Conservation (phyloP, 2,329 filamentous ascomycete genomes). For the Cladosporium sp. region DNA sequence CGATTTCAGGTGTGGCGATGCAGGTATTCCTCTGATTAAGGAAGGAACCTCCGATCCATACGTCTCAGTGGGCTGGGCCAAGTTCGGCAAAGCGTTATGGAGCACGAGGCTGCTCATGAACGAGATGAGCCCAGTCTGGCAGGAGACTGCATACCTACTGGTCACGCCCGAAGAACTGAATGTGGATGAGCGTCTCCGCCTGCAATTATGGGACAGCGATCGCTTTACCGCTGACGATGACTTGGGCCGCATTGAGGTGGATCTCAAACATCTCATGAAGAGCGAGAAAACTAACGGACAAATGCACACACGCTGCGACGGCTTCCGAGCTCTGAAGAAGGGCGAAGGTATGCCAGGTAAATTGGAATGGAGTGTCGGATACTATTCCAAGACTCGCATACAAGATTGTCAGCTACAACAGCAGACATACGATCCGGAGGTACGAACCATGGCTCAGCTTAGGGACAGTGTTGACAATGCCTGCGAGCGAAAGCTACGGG, state of each 20-base stretch:
- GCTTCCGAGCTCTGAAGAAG: slow-evolving; percentile 60
- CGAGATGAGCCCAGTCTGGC: slow-evolving; percentile 66
- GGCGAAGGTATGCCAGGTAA: slow-evolving; percentile 67
- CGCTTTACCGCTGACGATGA: slow-evolving; percentile 69
- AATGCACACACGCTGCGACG: slow-evolving; percentile 61
- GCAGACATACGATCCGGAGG: slow-evolving; percentile 56
- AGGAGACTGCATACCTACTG: slow-evolving; percentile 65
- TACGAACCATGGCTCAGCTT: slow-evolving; percentile 56
- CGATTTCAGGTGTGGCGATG: slow-evolving; percentile 69
- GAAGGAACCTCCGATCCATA: slow-evolving; percentile 65
- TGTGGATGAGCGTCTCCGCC: slow-evolving; percentile 62
- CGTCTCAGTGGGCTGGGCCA: slow-evolving; percentile 70
- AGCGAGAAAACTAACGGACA: slow-evolving; percentile 55
- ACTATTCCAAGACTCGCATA: slow-evolving; percentile 64
- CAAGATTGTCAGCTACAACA: slow-evolving; percentile 57
- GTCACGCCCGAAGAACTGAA: slow-evolving; percentile 69
- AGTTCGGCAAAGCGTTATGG: slow-evolving; percentile 66
- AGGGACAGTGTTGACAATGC: slow-evolving; percentile 52
- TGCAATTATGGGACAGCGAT: slow-evolving; percentile 75
- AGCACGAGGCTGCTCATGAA: slow-evolving; percentile 62
- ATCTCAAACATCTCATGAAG: slow-evolving; percentile 62
- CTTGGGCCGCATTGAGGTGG: slow-evolving; percentile 66
- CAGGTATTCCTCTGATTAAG: slow-evolving; percentile 56
- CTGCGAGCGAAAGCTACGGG: slow-evolving; percentile 61
- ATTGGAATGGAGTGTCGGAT: slow-evolving; percentile 66